A percentile compares a stretch with the other conserved stretches of the same genome.
Evolutionary conservation across 2,329 filamentous ascomycete genomes (phyloP).

Genomic region (Aureobasidium sp.): DNA sequence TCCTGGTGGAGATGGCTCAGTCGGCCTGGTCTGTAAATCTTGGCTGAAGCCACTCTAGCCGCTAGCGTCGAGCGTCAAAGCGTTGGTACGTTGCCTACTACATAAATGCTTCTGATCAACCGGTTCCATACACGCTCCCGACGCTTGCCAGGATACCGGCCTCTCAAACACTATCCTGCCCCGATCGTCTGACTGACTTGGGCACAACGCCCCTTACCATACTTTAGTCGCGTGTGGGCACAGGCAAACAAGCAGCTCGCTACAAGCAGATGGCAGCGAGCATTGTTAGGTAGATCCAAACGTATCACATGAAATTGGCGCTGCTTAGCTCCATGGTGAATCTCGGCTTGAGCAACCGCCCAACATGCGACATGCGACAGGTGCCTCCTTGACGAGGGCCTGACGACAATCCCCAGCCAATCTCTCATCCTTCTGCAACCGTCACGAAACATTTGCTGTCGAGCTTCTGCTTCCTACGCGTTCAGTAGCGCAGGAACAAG

Average conservation of each 20-base stretch:
- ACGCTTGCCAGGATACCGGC: neutral
- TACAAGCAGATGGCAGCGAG: neutral
- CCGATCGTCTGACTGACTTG: neutral
- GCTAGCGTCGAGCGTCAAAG: neutral
- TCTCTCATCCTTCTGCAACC: conserved; percentile 8
- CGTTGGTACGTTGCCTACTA: neutral
- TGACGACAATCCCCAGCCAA: conserved; percentile 1
- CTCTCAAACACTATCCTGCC: neutral
- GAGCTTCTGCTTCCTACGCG: neutral
- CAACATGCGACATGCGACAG: conserved; percentile 5
- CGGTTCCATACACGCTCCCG: neutral
- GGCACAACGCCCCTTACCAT: conserved; percentile 2
- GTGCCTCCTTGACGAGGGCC: conserved; percentile 1
- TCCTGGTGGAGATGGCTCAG: conserved; percentile 10
- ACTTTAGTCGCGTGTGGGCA: neutral
- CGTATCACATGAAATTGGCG: conserved; percentile 10
- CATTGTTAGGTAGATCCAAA: neutral
- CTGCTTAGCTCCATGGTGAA: neutral
- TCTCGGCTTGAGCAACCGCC: conserved; percentile 10
- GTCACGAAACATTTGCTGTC: conserved; percentile 2
- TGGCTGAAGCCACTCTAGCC: neutral
- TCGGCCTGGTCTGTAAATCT: conserved; percentile 7
- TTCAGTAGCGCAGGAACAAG: conserved; percentile 10
- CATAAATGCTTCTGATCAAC: neutral
- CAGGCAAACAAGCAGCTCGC: neutral